These are phyloP conservation scores for Xylariomycetidae sp. DNA, from an alignment of 2,329 filamentous ascomycete species.

Conservation along the genomic window DNA sequence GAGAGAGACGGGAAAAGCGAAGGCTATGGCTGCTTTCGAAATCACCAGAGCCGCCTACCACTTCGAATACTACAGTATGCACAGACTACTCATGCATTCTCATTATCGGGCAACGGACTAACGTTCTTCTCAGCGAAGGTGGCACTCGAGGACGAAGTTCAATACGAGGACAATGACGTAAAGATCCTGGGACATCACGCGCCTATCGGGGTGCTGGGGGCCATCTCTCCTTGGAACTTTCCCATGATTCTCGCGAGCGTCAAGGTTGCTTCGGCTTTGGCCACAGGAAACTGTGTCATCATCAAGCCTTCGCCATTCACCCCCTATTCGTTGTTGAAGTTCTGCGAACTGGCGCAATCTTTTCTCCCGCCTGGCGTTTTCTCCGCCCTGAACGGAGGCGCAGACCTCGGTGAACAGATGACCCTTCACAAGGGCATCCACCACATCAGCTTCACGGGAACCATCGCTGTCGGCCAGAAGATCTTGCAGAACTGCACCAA, in stretches of 20 bases:
- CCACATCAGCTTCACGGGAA: constrained; percentile 55
- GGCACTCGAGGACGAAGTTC: constrained; percentile 38
- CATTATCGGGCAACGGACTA: constrained; percentile 3
- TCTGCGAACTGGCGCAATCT: constrained; percentile 41
- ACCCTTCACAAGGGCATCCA: constrained; percentile 47
- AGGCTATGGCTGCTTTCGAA: constrained; percentile 31
- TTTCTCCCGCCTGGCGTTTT: constrained; percentile 51
- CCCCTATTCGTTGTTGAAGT: constrained; percentile 45
- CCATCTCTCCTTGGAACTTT: constrained; percentile 58
- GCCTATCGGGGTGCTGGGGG: constrained; percentile 45
- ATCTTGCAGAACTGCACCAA: constrained; percentile 43
- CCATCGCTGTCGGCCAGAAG: constrained; percentile 41
- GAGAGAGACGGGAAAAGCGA: constrained; percentile 47
- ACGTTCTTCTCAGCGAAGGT: constrained; percentile 20
- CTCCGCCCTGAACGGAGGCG: constrained; percentile 48
- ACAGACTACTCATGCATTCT: not conserved
- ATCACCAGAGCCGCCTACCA: constrained; percentile 31
- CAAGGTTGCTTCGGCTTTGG: constrained; percentile 45
- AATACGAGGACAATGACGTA: constrained; percentile 39
- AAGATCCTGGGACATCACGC: constrained; percentile 36
- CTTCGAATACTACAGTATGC: constrained; percentile 31
- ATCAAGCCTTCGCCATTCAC: constrained; percentile 55
- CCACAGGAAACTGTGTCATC: constrained; percentile 50
- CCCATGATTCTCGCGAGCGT: constrained; percentile 39
- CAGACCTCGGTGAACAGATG: constrained; percentile 46